These are phyloP conservation scores for Brettanomyces bruxellensis DNA, from an alignment of 805 yeast genomes.

Conservation along the genomic window DNA sequence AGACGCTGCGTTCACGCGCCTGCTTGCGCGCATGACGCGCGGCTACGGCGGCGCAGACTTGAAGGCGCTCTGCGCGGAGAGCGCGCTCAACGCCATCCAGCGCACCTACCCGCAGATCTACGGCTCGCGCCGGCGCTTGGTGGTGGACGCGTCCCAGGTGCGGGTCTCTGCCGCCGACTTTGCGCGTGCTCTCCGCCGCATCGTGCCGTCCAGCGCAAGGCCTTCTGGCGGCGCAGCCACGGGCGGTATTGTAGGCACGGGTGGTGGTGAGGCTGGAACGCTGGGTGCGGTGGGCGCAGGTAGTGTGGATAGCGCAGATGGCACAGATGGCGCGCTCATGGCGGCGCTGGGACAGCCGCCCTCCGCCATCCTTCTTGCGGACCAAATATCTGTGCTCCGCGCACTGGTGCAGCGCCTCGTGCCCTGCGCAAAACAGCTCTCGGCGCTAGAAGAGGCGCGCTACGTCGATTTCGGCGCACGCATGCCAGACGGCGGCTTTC, in stretches of 20 bases:
- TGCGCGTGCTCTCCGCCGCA: slow-evolving; percentile 73
- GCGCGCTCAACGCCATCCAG: slow-evolving; percentile 88
- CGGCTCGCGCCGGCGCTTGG: slow-evolving; percentile 58
- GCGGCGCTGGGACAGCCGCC: slow-evolving; percentile 47
- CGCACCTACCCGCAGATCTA: slow-evolving; percentile 91
- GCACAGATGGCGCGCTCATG: slow-evolving; percentile 43
- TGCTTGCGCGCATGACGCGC: slow-evolving; percentile 73
- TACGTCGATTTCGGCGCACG: slow-evolving; percentile 42
- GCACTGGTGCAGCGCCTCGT: slow-evolving; percentile 44
- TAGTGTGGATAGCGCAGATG: slow-evolving; percentile 44
- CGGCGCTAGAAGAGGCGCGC: slow-evolving; percentile 61
- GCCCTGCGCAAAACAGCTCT: slow-evolving; percentile 47
- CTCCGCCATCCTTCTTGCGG: slow-evolving; percentile 53
- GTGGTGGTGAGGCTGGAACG: slow-evolving; percentile 37
- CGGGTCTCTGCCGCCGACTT: slow-evolving; percentile 77
- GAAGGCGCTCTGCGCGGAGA: slow-evolving; percentile 90
- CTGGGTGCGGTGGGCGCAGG: slow-evolving; percentile 61
- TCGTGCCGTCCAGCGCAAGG: slow-evolving; percentile 88
- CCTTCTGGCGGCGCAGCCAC: slow-evolving; percentile 52
- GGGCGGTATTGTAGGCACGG: background rate
- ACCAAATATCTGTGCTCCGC: slow-evolving; percentile 38
- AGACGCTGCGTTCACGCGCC: slow-evolving; percentile 44
- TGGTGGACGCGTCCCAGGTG: slow-evolving; percentile 62
- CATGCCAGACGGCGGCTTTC: slow-evolving; percentile 45
- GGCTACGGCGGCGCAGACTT: slow-evolving; percentile 99